Base-by-base conservation (phyloP, 768 basidiomycete species). In the Lactarius sanguifluus region DNA sequence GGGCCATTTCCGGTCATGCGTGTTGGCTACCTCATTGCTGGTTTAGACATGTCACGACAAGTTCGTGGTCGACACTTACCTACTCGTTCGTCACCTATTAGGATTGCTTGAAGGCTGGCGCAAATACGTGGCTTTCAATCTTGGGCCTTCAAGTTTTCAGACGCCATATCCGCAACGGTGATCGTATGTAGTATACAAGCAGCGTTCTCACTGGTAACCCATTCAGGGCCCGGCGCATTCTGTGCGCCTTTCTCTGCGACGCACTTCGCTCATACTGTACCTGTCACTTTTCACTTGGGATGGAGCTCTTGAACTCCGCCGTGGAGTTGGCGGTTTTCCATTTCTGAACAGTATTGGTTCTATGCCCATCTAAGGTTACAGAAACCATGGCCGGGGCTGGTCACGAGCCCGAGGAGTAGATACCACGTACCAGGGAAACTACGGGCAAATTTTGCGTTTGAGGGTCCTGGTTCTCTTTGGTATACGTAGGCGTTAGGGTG, bases 1-100 rank as follows among this genome's bases (percentile, higher is more conserved):
- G 75, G 77, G 8, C 83, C 83, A 5, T 85, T 80, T 67, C 82
- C 82, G 1, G 72, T 79, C 2, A 79, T 83, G 61, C 77, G 79
- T 40, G 65, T 81, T 25, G 77, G 78, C 0, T 84, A 78, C 68
- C 69, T 74, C 28, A 70, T 83, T 63, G 79, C 78, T n/a, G 83
- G 83, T 0, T 73, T 82, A 34, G 81, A 80, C 15, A 65, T 81
- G 64, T 79, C 83, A 25, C 57, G 82, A 25, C 79, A 81, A 77
- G 88, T 38, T 25, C 45, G 40, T 25, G 36, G 13, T 7, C 8
- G 15, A 59, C 61, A 9, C 20, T 13, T 30, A 20, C 23, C 23
- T 45, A 16, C 62, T 20, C 20, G 23, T 8, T 6, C 41, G 23
- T 13, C 54, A 30, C 47, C 25, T 28, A 59, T 16, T 64, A 34